Evolutionary conservation across 1,139 yeast species (phyloP).

Genomic region (Yamadazyma mexicana): DNA sequence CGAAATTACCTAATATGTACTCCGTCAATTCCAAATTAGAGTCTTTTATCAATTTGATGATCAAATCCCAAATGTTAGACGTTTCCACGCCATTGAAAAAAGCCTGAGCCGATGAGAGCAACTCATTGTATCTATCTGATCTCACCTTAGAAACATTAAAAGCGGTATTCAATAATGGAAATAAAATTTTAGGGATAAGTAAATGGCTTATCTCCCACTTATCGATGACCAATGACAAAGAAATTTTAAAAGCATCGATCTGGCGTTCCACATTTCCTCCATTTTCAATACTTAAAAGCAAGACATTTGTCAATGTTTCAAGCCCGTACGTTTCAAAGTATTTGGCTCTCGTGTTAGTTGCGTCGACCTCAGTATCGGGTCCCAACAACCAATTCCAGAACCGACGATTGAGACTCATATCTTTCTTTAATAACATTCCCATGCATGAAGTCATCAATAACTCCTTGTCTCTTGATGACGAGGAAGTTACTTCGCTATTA

Average conservation of each 20-base stretch:
- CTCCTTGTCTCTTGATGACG: constrained; percentile 55
- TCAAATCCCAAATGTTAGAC: constrained; percentile 68
- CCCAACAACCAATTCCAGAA: constrained; percentile 93
- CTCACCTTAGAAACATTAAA: constrained; percentile 6
- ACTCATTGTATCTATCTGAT: constrained; percentile 28
- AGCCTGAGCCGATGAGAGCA: constrained; percentile 58
- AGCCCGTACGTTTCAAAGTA: constrained; percentile 65
- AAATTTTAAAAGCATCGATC: constrained; percentile 58
- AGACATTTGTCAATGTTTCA: constrained; percentile 48
- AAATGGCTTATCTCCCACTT: constrained; percentile 89
- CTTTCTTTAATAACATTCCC: constrained; percentile 70
- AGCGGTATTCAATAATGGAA: constrained; percentile 56
- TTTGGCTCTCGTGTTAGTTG: constrained; percentile 23
- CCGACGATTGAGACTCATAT: constrained; percentile 91
- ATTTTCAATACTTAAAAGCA: constrained; percentile 45
- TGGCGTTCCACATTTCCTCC: constrained; percentile 28
- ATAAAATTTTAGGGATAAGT: constrained; percentile 67
- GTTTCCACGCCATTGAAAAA: constrained; percentile 89
- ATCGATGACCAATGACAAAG: constrained; percentile 72
- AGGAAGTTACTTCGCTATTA: constrained; percentile 52
- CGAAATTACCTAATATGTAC: constrained; percentile 64
- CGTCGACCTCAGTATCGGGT: constrained; percentile 42
- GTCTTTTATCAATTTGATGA: constrained; percentile 25
- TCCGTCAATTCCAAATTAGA: constrained; percentile 44
- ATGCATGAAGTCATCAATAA: constrained; percentile 64